Evolutionary conservation across 371 early-diverging fungal genomes (phyloP).

Genomic region (Rhizopus stolonifer): DNA sequence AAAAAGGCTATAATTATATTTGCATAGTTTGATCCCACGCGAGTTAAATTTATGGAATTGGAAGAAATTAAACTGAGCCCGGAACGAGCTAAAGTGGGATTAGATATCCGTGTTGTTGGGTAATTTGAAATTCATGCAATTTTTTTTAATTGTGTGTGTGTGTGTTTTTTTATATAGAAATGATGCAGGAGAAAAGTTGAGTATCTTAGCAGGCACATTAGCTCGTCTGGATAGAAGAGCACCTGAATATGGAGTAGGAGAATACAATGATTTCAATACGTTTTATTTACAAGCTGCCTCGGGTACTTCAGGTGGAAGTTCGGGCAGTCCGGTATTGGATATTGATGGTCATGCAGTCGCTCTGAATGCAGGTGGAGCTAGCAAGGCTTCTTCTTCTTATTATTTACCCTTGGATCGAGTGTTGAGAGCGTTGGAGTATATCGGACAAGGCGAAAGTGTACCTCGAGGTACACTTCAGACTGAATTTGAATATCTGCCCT

Average conservation of each 20-base stretch:
- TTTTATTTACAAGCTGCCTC: conserved; percentile 73
- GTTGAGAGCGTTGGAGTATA: conserved; percentile 48
- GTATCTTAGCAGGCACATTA: conserved; percentile 76
- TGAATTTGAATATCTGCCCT: conserved; percentile 67
- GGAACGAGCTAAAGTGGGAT: conserved; percentile 77
- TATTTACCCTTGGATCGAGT: conserved; percentile 54
- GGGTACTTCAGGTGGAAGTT: conserved; percentile 67
- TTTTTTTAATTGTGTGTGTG: too few relatives aligned
- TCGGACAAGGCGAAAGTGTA: conserved; percentile 59
- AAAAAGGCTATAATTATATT: background rate
- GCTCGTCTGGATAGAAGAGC: conserved; percentile 78
- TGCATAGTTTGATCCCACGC: conserved; percentile 76
- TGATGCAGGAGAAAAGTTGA: conserved; percentile 75
- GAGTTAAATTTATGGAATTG: conserved; percentile 73
- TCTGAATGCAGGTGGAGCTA: conserved; percentile 69
- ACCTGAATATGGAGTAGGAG: conserved; percentile 70
- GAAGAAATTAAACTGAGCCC: conserved; percentile 75
- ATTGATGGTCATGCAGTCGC: conserved; percentile 71
- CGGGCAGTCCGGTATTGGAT: conserved; percentile 70
- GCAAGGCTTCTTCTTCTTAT: conserved; percentile 57
- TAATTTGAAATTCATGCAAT: conserved; percentile 7
- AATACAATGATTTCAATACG: conserved; percentile 72
- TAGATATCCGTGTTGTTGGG: conserved; percentile 85
- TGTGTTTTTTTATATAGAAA: too few relatives aligned
- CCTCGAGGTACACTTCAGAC: conserved; percentile 82